Conservation (phyloP, 768 basidiomycete genomes). For the Russula griseocarnosa region DNA sequence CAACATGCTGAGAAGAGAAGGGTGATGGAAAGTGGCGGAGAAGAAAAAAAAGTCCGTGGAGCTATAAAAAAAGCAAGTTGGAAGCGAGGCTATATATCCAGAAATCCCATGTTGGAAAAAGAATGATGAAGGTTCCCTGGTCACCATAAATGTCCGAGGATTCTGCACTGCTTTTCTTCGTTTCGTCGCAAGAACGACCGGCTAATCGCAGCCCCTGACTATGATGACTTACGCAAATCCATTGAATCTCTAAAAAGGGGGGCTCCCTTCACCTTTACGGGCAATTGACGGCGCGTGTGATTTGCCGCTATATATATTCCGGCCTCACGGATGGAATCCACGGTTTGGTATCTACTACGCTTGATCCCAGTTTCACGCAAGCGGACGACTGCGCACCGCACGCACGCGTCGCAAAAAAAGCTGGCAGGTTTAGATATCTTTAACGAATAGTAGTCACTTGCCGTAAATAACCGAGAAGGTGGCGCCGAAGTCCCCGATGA, state of each 20-base stretch:
- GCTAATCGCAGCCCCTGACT: constrained; percentile 6
- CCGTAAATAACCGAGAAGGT: constrained; percentile 15
- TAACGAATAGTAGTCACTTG: constrained; percentile 6
- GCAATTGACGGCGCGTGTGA: not conserved
- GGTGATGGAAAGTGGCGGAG: not conserved
- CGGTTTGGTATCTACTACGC: not conserved
- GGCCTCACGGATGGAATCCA: not conserved
- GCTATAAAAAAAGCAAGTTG: not conserved
- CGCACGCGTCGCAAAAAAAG: not conserved
- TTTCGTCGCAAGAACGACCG: not conserved
- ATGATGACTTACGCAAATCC: not conserved
- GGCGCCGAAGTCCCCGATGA: constrained; percentile 9
- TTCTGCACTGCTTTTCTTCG: constrained; percentile 24
- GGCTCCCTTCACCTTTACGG: not conserved
- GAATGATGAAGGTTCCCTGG: constrained; percentile 4
- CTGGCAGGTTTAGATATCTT: not conserved
- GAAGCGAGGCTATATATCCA: constrained; percentile 2
- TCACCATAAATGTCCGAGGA: constrained; percentile 10
- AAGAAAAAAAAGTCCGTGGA: constrained; percentile 4
- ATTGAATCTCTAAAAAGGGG: not conserved
- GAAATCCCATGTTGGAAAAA: not conserved
- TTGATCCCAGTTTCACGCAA: not conserved
- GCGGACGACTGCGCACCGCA: not conserved
- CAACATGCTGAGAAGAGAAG: constrained; percentile 16
- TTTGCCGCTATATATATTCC: not conserved